Evolutionary conservation across 352 stramenopile genomes (phyloP).

Genomic region (Lagenidium sp.): DNA sequence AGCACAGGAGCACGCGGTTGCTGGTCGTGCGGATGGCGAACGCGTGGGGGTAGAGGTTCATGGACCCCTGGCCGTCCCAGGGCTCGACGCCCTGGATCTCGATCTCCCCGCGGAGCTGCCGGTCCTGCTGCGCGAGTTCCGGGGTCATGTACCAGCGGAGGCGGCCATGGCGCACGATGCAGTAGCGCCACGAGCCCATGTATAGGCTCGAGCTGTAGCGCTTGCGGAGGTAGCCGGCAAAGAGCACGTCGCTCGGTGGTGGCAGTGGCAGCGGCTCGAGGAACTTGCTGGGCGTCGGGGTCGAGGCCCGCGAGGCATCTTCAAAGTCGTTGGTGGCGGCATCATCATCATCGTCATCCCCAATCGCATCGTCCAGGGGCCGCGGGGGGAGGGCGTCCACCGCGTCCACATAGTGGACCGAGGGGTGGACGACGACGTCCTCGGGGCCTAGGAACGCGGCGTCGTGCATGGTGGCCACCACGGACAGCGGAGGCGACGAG

Average conservation of each 20-base stretch:
- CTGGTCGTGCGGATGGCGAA: constrained; percentile 54
- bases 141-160: constrained; percentile 61
- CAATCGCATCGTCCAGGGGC: background rate
- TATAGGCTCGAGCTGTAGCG: constrained; percentile 57
- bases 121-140: constrained; percentile 35
- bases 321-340: background rate
- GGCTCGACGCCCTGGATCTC: constrained; percentile 43
- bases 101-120: constrained; percentile 46
- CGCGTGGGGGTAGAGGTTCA: constrained; percentile 42
- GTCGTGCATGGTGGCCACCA: too few relatives aligned
- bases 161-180: constrained; percentile 44
- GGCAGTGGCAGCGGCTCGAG: too few relatives aligned
- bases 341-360: background rate
- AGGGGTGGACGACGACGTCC: too few relatives aligned
- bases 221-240: constrained; percentile 55
- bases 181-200: constrained; percentile 75
- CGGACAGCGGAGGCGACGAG: too few relatives aligned
- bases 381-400: too few relatives aligned
- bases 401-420: too few relatives aligned
- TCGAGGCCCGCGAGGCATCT: background rate
- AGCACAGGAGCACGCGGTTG: constrained; percentile 54
- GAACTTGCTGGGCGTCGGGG: too few relatives aligned
- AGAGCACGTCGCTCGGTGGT: constrained; percentile 6
- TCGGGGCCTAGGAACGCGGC: too few relatives aligned
- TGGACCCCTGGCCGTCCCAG: constrained; percentile 45